Evolutionary conservation across 768 basidiomycete species (phyloP), one percentile per base, ranked within the genome.

Genomic region (Agaricus bisporus): DNA sequence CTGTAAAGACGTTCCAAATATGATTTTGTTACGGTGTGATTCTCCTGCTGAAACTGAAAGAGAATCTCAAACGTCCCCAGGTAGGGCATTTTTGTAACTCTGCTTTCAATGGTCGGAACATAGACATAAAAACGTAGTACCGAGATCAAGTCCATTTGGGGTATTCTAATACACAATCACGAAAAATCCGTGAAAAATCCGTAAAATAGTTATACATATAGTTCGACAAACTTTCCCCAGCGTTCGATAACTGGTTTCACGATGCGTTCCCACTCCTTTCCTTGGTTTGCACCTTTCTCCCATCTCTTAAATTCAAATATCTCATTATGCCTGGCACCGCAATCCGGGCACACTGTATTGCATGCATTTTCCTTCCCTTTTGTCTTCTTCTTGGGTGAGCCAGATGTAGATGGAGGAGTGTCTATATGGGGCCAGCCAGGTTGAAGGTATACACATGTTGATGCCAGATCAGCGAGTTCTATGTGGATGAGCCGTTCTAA

Each of bases 401-500:
- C 49, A n/a, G 59, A 50, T 42, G 32, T 44, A 36, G 56, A 41
- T 22, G 56, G 32, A 41, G 59, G 43, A 12, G 53, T 63, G 38
- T 64, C 65, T 39, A 71, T 60, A 22, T 64, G 61, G 29, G 68
- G 70, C 74, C 71, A 90, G 10, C 60, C 64, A 3, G 77, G 66
- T 41, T 83, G 67, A 4, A 91, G 73, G 64, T 92, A 90, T 1
- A 78, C 76, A 9, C 69, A 62, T 47, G 83, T 76, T 35, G 76
- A 63, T 10, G 74, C 76, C 41, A 92, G 62, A 62, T 93, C 91
- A 6, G 81, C 76, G 6, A 93, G 74, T 64, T 93, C 91, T 22
- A 92, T 73, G 60, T 93, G 91, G 28, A 91, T 79, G 12, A 93
- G 76, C 39, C 87, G 72, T 64, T 93, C 91, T 75, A 53, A 18